Base-by-base conservation (phyloP, 768 basidiomycete genomes). In the Boletus bicolor region DNA sequence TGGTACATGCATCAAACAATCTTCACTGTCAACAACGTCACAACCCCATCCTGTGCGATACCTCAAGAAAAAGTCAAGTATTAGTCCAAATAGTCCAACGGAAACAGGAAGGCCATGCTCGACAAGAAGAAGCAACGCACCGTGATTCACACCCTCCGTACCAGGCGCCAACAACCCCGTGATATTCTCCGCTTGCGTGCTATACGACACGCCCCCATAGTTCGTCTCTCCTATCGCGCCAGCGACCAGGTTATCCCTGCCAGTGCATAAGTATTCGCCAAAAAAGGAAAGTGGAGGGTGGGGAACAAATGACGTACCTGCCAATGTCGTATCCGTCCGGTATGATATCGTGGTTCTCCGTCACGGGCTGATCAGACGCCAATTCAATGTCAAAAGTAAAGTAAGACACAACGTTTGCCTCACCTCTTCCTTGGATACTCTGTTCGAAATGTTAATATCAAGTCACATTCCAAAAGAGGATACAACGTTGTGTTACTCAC, bases 11-110 rank as follows among this genome's bases (percentile, higher is more conserved):
- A 2, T 71, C 58, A 74, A 44, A 70, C 43, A 32, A 81, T 78
- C 4, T 71, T 78, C 19, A 85, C 79, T 2, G 81, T 85, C 51
- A 87, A 69, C 21, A 86, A 62, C 1, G 77, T 77, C 15, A 81
- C 78, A 35, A 79, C 73, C 43, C 85, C 84, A 62, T 86, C 84
- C 36, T 77, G 77, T 4, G 85, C 77, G 50, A 86, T 87, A 30
- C 74, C 48, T 49, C 3, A 11, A 4, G 24, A 14, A 26, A 49
- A 49, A 5, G 17, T 26, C 0, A 17, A 6, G 5, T 26, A 17
- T 49, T 36, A 28, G 11, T 14, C 48, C 17, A 49, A 17, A 28
- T 17, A 2, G n/a, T n/a, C 34, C 28, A 30, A 30, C 28, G 28
- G 28, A 30, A 30, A 6, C 28, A 30, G 28, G 28, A 30, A 30